Evolutionary conservation across 768 basidiomycete genomes (phyloP).

Genomic region (Boletus vermiculosoides): DNA sequence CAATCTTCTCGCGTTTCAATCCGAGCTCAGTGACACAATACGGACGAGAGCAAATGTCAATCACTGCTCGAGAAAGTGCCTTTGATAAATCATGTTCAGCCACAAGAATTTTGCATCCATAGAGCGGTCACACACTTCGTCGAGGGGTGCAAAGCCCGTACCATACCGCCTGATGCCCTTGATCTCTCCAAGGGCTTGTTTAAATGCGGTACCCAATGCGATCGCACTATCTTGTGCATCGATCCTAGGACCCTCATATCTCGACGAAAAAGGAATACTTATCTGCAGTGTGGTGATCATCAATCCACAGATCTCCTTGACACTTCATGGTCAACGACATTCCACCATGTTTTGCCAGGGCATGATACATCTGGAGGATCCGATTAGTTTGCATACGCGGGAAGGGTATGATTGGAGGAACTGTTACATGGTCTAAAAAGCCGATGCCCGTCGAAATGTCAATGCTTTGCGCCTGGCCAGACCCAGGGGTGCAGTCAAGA

Average conservation of each 20-base stretch:
- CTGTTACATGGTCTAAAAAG: constrained; percentile 91
- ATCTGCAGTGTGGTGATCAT: constrained; percentile 99
- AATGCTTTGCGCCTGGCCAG: constrained; percentile 66
- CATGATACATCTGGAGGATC: constrained; percentile 84
- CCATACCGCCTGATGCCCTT: constrained; percentile 94
- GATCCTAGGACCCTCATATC: constrained; percentile 13
- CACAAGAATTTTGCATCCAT: background rate
- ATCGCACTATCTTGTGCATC: constrained; percentile 81
- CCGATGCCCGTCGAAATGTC: constrained; percentile 92
- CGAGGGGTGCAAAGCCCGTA: constrained; percentile 93
- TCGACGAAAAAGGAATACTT: constrained; percentile 42
- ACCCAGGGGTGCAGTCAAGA: constrained; percentile 75
- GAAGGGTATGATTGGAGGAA: background rate
- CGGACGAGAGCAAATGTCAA: constrained; percentile 97
- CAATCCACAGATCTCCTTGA: constrained; percentile 94
- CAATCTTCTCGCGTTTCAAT: constrained; percentile 85
- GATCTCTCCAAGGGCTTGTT: constrained; percentile 91
- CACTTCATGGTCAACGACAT: constrained; percentile 91
- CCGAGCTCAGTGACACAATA: constrained; percentile 93
- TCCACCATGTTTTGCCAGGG: constrained; percentile 94
- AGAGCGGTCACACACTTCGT: constrained; percentile 64
- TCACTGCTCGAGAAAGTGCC: constrained; percentile 94
- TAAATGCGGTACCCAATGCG: constrained; percentile 87
- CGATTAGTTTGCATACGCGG: background rate
- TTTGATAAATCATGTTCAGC: constrained; percentile 32